Conservation (phyloP, 2,329 filamentous ascomycete genomes). For the Malbranchea cinnamomea region DNA sequence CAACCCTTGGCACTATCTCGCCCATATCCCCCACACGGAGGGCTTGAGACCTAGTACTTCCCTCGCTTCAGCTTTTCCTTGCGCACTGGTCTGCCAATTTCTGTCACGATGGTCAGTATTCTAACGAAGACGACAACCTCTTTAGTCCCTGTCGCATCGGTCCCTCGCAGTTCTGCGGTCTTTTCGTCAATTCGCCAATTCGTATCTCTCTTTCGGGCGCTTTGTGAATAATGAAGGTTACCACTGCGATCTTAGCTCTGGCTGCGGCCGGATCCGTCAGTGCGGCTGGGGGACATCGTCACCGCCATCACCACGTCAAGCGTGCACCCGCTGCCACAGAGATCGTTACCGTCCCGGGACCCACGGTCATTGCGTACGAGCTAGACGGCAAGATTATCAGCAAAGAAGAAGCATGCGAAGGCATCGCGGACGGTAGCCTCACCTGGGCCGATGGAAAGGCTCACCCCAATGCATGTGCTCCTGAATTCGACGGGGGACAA, state of each 20-base stretch:
- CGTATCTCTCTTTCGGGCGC: no score
- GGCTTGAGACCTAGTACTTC: no score
- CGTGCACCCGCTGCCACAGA: conserved; percentile 29
- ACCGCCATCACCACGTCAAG: conserved; percentile 21
- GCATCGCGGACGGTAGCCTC: conserved; percentile 52
- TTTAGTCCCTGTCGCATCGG: no score
- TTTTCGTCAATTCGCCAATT: no score
- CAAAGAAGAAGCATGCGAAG: conserved; percentile 50
- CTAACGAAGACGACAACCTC: no score
- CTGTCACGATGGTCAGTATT: no score
- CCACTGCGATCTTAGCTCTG: conserved; percentile 24
- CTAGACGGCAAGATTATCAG: conserved; percentile 50
- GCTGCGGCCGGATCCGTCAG: conserved; percentile 24
- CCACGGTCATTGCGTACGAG: conserved; percentile 56
- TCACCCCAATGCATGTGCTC: conserved; percentile 36
- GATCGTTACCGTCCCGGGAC: conserved; percentile 41
- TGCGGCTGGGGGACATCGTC: conserved; percentile 19
- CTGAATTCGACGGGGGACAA: conserved; percentile 5
- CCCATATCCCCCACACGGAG: no score
- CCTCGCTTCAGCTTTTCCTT: no score
- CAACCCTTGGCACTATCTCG: no score
- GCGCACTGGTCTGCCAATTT: no score
- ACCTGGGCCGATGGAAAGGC: conserved; percentile 51
- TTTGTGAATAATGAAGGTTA: conserved; percentile 30
- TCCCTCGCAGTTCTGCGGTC: no score